phyloP scores from a whole-genome alignment of 202 grass and related monocot genomes.

The Musa balbisiana region DNA sequence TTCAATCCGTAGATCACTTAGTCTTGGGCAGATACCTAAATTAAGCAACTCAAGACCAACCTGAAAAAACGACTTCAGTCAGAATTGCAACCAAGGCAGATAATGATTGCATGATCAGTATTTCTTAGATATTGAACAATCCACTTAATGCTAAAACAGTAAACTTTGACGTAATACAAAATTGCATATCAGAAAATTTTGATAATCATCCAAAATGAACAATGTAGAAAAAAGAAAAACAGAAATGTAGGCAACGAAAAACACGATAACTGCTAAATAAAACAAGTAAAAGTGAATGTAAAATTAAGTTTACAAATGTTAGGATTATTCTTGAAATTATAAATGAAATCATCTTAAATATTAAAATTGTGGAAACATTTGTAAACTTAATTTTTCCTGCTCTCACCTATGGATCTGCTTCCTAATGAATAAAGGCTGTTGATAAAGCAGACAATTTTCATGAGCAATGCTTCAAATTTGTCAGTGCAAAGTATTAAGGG shows the following conservation, averaged over 20 bases:
- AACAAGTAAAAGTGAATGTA: background rate
- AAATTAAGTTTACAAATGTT: background rate
- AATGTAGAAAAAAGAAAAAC: background rate
- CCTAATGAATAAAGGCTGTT: background rate
- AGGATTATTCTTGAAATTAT: background rate
- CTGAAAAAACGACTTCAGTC: slow-evolving; percentile 27
- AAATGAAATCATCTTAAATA: background rate
- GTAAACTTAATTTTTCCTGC: background rate
- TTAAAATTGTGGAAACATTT: background rate
- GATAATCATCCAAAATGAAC: background rate
- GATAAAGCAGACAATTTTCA: background rate
- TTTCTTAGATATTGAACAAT: background rate
- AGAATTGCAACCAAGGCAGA: background rate
- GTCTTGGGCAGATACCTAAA: slow-evolving; percentile 88
- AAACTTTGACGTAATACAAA: background rate
- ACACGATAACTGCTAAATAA: background rate
- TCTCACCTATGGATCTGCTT: background rate
- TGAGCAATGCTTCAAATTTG: background rate
- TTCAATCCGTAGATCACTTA: slow-evolving; percentile 56
- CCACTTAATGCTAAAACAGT: background rate
- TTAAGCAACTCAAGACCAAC: slow-evolving; percentile 88
- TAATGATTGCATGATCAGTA: too few relatives aligned
- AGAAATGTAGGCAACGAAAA: background rate
- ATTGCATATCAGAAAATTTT: background rate
- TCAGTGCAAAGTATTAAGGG: background rate